A percentile compares a stretch with the other conserved stretches of the same genome.
phyloP scores from a whole-genome alignment of 1,139 yeast genomes.

The Arxiozyma slooffiae region DNA sequence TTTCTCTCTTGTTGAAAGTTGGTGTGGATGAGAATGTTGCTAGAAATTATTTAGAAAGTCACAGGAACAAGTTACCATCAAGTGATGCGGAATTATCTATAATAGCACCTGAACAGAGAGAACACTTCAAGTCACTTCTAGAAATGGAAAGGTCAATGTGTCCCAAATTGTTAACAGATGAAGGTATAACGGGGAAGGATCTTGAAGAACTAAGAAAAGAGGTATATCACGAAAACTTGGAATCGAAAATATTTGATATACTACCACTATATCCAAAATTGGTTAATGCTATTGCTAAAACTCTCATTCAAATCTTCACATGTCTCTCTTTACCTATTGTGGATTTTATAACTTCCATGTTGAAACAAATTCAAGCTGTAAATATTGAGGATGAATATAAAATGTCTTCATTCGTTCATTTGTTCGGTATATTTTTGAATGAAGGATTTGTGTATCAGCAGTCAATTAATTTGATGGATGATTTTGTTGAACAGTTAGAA shows the following conservation, averaged over 20 bases:
- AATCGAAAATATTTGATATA: slow-evolving; percentile 42
- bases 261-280: slow-evolving; percentile 44
- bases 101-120: not conserved
- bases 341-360: slow-evolving; percentile 30
- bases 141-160: not conserved
- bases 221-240: slow-evolving; percentile 26
- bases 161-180: not conserved
- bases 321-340: slow-evolving; percentile 18
- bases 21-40: slow-evolving; percentile 24
- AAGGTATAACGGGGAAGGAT: not conserved
- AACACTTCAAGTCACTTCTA: not conserved
- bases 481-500: slow-evolving; percentile 35
- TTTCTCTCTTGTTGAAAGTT: slow-evolving; percentile 15
- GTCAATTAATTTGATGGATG: slow-evolving; percentile 27
- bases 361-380: slow-evolving; percentile 34
- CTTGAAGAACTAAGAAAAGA: slow-evolving; percentile 25
- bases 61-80: slow-evolving; percentile 18
- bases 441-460: slow-evolving; percentile 24
- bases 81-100: not conserved
- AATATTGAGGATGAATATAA: slow-evolving; percentile 26
- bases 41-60: slow-evolving; percentile 16
- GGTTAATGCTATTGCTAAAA: slow-evolving; percentile 41
- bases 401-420: slow-evolving; percentile 39
- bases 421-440: slow-evolving; percentile 40
- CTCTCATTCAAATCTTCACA: slow-evolving; percentile 33